These are phyloP conservation scores for Termitomyces heimii DNA, from an alignment of 768 basidiomycete genomes.

Conservation along the genomic window DNA sequence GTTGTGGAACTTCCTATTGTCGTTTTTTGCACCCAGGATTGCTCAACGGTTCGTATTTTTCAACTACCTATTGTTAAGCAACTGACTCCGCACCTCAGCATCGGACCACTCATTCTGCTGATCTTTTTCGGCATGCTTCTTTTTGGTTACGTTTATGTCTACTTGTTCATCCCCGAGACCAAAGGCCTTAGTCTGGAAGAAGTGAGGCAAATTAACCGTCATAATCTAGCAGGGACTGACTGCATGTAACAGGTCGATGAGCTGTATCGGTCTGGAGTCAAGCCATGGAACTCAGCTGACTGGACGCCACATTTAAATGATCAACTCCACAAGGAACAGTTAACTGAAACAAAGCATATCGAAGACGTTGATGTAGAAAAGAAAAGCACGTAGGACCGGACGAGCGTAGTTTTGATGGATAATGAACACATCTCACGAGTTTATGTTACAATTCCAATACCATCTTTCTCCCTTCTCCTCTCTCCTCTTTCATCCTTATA, in stretches of 20 bases:
- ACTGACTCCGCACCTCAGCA: conserved; percentile 26
- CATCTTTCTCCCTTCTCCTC: background rate
- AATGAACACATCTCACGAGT: conserved; percentile 2
- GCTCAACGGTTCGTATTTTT: conserved; percentile 27
- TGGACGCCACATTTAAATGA: conserved; percentile 53
- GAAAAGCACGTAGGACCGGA: conserved; percentile 1
- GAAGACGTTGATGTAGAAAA: conserved; percentile 15
- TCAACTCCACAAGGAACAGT: conserved; percentile 28
- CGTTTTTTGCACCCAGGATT: conserved; percentile 68
- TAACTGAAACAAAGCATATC: conserved; percentile 1
- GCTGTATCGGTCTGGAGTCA: conserved; percentile 60
- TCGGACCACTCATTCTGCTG: conserved; percentile 69
- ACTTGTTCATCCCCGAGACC: conserved; percentile 75
- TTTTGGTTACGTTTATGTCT: conserved; percentile 68
- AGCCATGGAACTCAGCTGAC: conserved; percentile 56
- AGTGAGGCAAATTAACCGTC: conserved; percentile 25
- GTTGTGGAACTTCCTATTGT: conserved; percentile 74
- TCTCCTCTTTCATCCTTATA: background rate
- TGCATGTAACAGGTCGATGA: conserved; percentile 52
- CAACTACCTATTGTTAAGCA: background rate
- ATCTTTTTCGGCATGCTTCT: conserved; percentile 74
- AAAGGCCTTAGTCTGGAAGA: conserved; percentile 74
- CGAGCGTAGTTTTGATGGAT: background rate
- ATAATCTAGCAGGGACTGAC: background rate
- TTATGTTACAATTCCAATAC: background rate